Base-by-base conservation (phyloP, 768 basidiomycete genomes). In the Macrolepiota fuliginosa region DNA sequence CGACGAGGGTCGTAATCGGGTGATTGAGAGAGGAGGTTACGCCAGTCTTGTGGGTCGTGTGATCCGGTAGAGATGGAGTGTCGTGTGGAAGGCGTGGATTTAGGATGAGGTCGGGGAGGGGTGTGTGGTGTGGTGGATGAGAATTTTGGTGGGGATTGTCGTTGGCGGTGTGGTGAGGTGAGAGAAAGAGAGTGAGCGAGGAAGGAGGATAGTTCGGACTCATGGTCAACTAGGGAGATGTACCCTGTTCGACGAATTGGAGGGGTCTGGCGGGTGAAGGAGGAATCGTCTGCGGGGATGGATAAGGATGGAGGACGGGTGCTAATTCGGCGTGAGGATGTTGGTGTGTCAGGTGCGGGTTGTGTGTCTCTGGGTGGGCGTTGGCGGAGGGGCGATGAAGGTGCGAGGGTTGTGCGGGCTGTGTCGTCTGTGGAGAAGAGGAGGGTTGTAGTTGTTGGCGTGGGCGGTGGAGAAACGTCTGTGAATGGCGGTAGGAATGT, bases 401-500 rank as follows among this genome's bases (percentile, higher is more conserved):
- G 35, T 39, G 57, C 64, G 15, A 63, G 49, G 36, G 65, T 58
- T 1, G 58, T 58, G n/a, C 50, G 47, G 19, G 39, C 7, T 3
- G 57, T 58, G 22, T 49, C 13, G 35, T 49, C 37, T 51, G 53
- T 54, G 1, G 73, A 71, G 27, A 76, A 70, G 19, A 72, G 64
- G n/a, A 72, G 63, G n/a, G 71, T 1, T 65, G 64, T 4, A 65
- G 53, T 2, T 62, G 56, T 22, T 62, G 64, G 6, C 61, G 62
- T 22, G 61, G 32, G 61, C 37, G 54, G 54, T 15, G 47, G 62
- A 3, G 51, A 57, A 11, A 54, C n/a, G 3, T 54, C 61, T 5
- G 65, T 42, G 39, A 63, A 59, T 15, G 46, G 56, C 7, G 56
- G 55, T 9, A 58, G 57, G 25, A 54, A 59, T 15, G 57, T 58